Percentiles rank a stretch among this genome's conserved stretches.
These are phyloP conservation scores for Abelmoschus esculentus DNA, from an alignment of 345 rosid genomes.

Conservation along the genomic window DNA sequence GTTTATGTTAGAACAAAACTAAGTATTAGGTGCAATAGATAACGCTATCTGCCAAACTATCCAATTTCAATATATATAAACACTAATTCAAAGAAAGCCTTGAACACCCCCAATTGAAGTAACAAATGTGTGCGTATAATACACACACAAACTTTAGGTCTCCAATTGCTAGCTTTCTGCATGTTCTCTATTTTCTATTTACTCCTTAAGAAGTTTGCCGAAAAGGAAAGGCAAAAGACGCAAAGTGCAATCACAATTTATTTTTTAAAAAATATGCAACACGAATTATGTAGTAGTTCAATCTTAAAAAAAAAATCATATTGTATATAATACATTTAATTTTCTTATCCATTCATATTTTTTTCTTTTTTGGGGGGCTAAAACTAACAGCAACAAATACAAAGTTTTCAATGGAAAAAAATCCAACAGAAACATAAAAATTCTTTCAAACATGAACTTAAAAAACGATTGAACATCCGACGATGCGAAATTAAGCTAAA, in stretches of 20 bases:
- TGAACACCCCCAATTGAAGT: background rate
- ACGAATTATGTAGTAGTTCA: no score
- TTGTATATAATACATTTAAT: background rate
- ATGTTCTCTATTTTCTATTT: no score
- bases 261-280: no score
- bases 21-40: background rate
- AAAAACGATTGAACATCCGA: background rate
- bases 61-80: background rate
- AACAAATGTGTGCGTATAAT: no score
- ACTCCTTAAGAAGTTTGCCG: no score
- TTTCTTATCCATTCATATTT: background rate
- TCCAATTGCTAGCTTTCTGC: no score
- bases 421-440: background rate
- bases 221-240: no score
- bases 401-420: background rate
- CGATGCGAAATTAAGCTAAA: background rate
- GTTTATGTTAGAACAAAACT: background rate
- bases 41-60: background rate
- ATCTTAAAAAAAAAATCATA: no score
- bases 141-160: no score
- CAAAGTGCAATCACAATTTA: no score
- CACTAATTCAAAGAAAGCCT: background rate
- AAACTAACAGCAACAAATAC: background rate
- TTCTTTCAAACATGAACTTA: background rate
- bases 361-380: background rate